Conservation (phyloP, 352 stramenopile species). For the Phytophthora hibernalis region DNA sequence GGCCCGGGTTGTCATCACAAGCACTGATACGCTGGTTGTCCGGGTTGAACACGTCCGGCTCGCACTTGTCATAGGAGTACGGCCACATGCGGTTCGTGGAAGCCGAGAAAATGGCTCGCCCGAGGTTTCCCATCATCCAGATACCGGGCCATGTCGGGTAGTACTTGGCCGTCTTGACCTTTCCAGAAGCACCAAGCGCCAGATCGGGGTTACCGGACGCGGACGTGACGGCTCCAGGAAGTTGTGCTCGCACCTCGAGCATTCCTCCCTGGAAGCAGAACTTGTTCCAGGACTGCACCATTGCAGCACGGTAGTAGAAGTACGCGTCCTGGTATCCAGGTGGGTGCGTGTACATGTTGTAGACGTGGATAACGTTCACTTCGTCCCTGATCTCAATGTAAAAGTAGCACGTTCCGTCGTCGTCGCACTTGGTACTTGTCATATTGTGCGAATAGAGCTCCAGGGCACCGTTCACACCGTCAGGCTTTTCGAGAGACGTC, state of each 20-base stretch:
- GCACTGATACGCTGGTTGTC: constrained; percentile 83
- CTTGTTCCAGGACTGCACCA: constrained; percentile 94
- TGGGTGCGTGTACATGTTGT: constrained; percentile 63
- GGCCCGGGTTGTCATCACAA: constrained; percentile 92
- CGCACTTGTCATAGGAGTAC: constrained; percentile 94
- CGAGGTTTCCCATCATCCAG: constrained; percentile 97
- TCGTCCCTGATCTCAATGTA: constrained; percentile 51
- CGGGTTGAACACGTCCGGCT: constrained; percentile 61
- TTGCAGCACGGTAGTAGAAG: constrained; percentile 70
- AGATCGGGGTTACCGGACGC: constrained; percentile 57
- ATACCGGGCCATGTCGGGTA: constrained; percentile 94
- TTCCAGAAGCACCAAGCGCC: constrained; percentile 49
- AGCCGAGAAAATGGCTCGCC: constrained; percentile 93
- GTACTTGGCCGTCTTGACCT: constrained; percentile 57
- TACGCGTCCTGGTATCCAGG: constrained; percentile 50
- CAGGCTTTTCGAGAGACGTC: constrained; percentile 95
- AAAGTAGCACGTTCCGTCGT: constrained; percentile 60
- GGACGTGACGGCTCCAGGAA: constrained; percentile 77
- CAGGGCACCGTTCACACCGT: constrained; percentile 90
- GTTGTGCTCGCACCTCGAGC: constrained; percentile 90
- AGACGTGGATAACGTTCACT: constrained; percentile 52
- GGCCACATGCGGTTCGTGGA: constrained; percentile 97
- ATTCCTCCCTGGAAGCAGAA: constrained; percentile 96
- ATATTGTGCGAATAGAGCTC: constrained; percentile 93
- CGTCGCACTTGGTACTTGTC: constrained; percentile 58